Evolutionary conservation across 768 basidiomycete species (phyloP).

Genomic region (Ramaria sp.): DNA sequence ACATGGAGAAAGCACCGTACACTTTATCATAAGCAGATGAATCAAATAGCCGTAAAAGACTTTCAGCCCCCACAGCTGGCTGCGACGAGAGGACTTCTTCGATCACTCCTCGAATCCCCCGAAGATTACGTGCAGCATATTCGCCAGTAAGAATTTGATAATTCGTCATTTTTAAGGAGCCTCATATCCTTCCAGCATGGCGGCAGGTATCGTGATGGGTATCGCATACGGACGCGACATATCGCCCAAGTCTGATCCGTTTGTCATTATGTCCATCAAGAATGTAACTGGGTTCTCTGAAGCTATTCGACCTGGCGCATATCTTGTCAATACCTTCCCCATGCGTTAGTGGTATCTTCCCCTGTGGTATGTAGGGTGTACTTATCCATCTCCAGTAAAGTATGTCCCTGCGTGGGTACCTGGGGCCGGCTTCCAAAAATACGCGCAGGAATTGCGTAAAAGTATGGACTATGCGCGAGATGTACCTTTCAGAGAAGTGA

Average conservation of each 20-base stretch:
- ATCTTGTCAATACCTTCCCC: not conserved
- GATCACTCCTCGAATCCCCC: constrained; percentile 27
- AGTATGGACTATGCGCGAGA: no score
- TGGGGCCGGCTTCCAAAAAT: constrained; percentile 12
- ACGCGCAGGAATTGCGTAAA: not conserved
- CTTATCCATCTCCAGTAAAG: constrained; percentile 7
- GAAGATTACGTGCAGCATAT: constrained; percentile 26
- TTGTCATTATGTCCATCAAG: not conserved
- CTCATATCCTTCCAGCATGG: not conserved
- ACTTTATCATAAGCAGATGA: constrained; percentile 29
- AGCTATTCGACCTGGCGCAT: not conserved
- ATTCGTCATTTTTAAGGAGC: not conserved
- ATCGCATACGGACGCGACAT: constrained; percentile 4
- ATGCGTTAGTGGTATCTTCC: not conserved
- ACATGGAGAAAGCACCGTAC: constrained; percentile 27
- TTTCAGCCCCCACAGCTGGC: constrained; percentile 22
- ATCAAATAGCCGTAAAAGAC: constrained; percentile 16
- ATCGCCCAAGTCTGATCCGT: not conserved
- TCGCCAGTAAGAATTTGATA: constrained; percentile 11
- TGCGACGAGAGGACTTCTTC: constrained; percentile 28
- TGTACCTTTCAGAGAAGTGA: no score
- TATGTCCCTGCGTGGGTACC: constrained; percentile 17
- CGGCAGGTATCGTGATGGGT: not conserved
- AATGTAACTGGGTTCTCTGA: not conserved
- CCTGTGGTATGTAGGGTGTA: not conserved